Percentiles rank a stretch among this genome's conserved stretches.
phyloP scores from a whole-genome alignment of 2,329 filamentous ascomycete genomes.

The Nigrospora osmanthi region DNA sequence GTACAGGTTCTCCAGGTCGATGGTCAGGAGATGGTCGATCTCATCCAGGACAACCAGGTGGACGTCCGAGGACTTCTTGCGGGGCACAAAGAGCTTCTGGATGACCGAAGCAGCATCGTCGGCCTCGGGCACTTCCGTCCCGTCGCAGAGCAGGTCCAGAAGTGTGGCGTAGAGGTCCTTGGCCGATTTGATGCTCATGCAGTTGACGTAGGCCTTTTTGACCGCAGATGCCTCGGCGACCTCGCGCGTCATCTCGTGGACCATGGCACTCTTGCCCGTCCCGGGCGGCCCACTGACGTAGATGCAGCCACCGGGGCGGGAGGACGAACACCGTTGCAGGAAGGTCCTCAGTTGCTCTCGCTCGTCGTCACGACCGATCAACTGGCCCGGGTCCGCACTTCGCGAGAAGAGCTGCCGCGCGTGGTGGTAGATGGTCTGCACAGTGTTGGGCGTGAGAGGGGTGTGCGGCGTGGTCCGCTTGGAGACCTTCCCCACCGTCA shows the following conservation, averaged over 20 bases:
- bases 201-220: conserved; percentile 79
- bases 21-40: conserved; percentile 84
- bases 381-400: conserved; percentile 63
- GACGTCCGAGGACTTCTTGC: conserved; percentile 45
- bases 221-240: conserved; percentile 45
- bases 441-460: conserved; percentile 58
- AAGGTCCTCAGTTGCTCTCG: conserved; percentile 61
- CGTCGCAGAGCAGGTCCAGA: conserved; percentile 58
- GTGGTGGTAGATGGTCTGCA: conserved; percentile 74
- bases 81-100: conserved; percentile 62
- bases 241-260: conserved; percentile 67
- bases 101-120: conserved; percentile 63
- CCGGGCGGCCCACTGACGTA: conserved; percentile 95
- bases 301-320: conserved; percentile 66
- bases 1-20: conserved; percentile 85
- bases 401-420: conserved; percentile 83
- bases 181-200: conserved; percentile 89
- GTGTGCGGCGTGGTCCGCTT: conserved; percentile 75
- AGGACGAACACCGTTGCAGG: conserved; percentile 53
- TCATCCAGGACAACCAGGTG: conserved; percentile 90
- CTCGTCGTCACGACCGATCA: conserved; percentile 71
- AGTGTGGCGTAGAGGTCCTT: conserved; percentile 78
- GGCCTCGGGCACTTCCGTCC: conserved; percentile 51
- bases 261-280: conserved; percentile 93
- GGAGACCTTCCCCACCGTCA: conserved; percentile 65